A percentile compares a stretch with the other conserved stretches of the same genome.
phyloP scores from a whole-genome alignment of 2,329 filamentous ascomycete genomes.

The Orbilia quercus region DNA sequence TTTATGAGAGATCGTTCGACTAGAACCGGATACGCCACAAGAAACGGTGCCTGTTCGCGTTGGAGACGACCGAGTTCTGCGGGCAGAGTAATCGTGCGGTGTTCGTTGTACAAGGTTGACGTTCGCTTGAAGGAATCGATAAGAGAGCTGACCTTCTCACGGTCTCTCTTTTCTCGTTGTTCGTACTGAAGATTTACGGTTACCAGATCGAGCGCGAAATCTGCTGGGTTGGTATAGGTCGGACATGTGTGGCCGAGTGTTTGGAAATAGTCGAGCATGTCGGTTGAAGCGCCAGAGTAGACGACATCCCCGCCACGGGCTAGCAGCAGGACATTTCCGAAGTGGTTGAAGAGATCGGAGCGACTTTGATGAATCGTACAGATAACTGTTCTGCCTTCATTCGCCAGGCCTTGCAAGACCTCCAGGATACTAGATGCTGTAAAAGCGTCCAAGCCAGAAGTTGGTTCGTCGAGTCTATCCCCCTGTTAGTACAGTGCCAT shows the following conservation, averaged over 20 bases:
- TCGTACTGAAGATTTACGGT: slow-evolving; percentile 78
- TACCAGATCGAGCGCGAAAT: slow-evolving; percentile 81
- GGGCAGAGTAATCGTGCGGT: slow-evolving; percentile 69
- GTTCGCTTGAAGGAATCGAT: slow-evolving; percentile 64
- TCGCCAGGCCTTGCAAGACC: slow-evolving; percentile 75
- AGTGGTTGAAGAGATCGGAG: slow-evolving; percentile 77
- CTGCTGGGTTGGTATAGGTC: slow-evolving; percentile 77
- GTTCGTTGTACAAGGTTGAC: slow-evolving; percentile 55
- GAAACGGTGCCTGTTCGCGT: slow-evolving; percentile 72
- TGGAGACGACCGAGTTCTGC: slow-evolving; percentile 77
- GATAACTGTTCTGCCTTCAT: slow-evolving; percentile 78
- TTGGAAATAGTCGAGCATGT: slow-evolving; percentile 75
- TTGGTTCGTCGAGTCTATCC: slow-evolving; percentile 74
- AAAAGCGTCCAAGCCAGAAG: slow-evolving; percentile 80
- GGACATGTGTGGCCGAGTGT: slow-evolving; percentile 73
- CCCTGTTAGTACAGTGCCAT: background rate
- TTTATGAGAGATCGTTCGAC: slow-evolving; percentile 76
- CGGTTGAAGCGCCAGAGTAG: slow-evolving; percentile 72
- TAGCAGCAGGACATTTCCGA: slow-evolving; percentile 77
- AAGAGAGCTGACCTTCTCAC: slow-evolving; percentile 72
- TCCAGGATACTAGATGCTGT: slow-evolving; percentile 81
- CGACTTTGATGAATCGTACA: slow-evolving; percentile 83
- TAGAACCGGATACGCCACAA: slow-evolving; percentile 74
- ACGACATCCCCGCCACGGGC: slow-evolving; percentile 76
- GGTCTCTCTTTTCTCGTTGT: slow-evolving; percentile 71